Evolutionary conservation across 768 basidiomycete genomes (phyloP).

Genomic region (Russula earlei): DNA sequence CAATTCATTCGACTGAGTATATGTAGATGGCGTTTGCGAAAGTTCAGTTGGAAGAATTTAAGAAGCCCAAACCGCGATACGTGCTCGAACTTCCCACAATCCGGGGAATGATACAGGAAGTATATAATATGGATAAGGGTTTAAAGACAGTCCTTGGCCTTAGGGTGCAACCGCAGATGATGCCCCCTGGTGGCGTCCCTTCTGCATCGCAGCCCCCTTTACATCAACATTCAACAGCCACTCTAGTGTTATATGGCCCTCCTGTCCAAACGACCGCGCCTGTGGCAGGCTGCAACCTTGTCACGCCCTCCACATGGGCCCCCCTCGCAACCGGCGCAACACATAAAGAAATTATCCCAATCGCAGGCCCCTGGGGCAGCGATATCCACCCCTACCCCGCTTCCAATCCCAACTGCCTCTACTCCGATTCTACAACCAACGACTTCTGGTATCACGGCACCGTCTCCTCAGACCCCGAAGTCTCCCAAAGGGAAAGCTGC

Average conservation of each 20-base stretch:
- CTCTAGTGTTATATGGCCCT: background rate
- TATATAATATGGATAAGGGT: constrained; percentile 14
- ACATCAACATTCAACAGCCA: background rate
- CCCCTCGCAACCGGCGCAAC: background rate
- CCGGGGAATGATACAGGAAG: constrained; percentile 19
- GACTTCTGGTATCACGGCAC: constrained; percentile 13
- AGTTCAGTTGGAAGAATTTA: constrained; percentile 10
- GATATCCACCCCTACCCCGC: constrained; percentile 12
- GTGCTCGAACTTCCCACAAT: constrained; percentile 18
- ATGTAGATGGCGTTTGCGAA: constrained; percentile 10
- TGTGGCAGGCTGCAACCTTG: background rate
- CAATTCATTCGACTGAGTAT: background rate
- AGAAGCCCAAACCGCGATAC: constrained; percentile 10
- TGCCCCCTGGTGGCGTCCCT: background rate
- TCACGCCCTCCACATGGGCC: background rate
- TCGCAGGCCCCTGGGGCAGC: background rate
- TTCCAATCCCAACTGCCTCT: background rate
- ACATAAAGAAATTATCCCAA: background rate
- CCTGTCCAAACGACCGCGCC: background rate
- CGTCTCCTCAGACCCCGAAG: constrained; percentile 39
- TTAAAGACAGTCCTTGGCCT: background rate
- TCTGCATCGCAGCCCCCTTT: background rate
- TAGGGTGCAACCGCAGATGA: background rate
- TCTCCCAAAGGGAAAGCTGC: constrained; percentile 54
- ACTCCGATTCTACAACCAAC: constrained; percentile 13